Conservation (phyloP, 495 filamentous ascomycete species). For the Hypomontagnella monticulosa region DNA sequence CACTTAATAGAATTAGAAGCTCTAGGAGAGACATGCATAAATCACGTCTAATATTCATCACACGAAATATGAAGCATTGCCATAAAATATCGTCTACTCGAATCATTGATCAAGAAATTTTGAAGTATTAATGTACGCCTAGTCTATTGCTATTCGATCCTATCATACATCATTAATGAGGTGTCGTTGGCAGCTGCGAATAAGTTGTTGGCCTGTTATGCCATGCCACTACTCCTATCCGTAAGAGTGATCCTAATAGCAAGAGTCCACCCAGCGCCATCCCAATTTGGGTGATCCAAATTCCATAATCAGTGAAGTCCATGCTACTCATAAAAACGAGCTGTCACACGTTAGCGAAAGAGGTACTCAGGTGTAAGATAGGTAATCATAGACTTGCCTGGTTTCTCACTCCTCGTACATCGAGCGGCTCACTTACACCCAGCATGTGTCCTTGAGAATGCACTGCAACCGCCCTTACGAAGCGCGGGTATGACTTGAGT, state of each 20-base stretch:
- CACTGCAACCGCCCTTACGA: slow-evolving; percentile 41
- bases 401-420: slow-evolving; percentile 6
- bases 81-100: too few species aligned
- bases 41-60: too few species aligned
- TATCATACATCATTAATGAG: slow-evolving; percentile 4
- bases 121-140: too few species aligned
- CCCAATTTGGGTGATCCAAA: slow-evolving; percentile 2
- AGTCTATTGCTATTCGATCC: neutral
- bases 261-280: slow-evolving; percentile 12
- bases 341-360: slow-evolving; percentile 13
- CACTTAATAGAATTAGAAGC: too few species aligned
- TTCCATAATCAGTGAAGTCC: slow-evolving; percentile 1
- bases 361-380: neutral
- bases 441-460: slow-evolving; percentile 41
- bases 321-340: neutral
- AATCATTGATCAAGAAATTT: too few species aligned
- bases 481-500: slow-evolving; percentile 26
- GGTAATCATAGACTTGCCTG: slow-evolving; percentile 16
- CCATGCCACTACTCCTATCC: slow-evolving; percentile 25
- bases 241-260: slow-evolving; percentile 11
- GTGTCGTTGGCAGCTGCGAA: slow-evolving; percentile 22
- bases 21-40: too few species aligned
- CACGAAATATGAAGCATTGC: too few species aligned
- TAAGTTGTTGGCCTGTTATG: slow-evolving; percentile 20
- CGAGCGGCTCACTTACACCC: slow-evolving; percentile 22